A percentile compares a stretch with the other conserved stretches of the same genome.
Evolutionary conservation across 2,329 filamentous ascomycete genomes (phyloP).

Genomic region (Claviceps citrina): DNA sequence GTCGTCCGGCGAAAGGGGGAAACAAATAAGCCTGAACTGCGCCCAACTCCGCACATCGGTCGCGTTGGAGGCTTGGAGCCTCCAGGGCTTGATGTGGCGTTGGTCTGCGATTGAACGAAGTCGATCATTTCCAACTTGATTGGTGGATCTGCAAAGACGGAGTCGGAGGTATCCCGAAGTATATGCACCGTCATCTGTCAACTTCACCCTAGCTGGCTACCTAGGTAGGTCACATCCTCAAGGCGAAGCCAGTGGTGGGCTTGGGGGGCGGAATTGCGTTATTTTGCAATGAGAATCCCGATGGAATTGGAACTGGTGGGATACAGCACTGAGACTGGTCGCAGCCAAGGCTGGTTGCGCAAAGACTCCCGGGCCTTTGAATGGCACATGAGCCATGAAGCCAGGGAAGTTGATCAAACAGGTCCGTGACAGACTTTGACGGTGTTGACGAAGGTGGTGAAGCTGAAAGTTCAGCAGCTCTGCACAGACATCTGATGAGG

Average conservation of each 20-base stretch:
- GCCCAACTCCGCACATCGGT: background rate
- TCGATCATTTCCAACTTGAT: background rate
- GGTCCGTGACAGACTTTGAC: background rate
- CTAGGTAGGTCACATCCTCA: slow-evolving; percentile 7
- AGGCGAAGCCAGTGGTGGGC: slow-evolving; percentile 12
- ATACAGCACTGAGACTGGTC: background rate
- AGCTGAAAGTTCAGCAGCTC: background rate
- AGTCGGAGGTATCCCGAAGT: slow-evolving; percentile 10
- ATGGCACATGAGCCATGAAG: background rate
- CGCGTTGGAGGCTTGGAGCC: background rate
- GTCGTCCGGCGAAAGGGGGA: too few species aligned
- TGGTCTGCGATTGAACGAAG: background rate
- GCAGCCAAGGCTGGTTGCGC: background rate
- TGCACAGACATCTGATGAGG: background rate
- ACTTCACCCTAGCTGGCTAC: slow-evolving; percentile 4
- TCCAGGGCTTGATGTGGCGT: background rate
- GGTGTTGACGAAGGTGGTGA: background rate
- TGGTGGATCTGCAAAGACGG: slow-evolving; percentile 1
- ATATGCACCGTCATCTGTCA: slow-evolving; percentile 10
- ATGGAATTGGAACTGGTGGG: background rate
- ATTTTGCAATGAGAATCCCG: slow-evolving; percentile 6
- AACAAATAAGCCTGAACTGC: background rate
- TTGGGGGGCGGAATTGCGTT: slow-evolving; percentile 10
- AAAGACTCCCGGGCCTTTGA: background rate
- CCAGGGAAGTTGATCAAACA: background rate